Evolutionary conservation across 441 rosid species (phyloP), one percentile per base, ranked within the genome.

Genomic region (Euphorbia corollata): DNA sequence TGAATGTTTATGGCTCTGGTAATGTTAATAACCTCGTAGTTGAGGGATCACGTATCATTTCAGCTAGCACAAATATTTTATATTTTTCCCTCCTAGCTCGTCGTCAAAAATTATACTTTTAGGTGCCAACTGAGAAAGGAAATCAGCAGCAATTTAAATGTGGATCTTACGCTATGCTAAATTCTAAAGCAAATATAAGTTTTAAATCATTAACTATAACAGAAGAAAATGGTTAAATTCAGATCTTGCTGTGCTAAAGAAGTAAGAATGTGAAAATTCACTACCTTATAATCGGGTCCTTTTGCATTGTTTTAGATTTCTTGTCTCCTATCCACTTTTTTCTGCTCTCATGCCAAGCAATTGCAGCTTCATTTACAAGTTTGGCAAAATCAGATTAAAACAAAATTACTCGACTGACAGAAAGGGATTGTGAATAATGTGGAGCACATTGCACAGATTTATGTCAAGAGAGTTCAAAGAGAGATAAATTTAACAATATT

Each of bases 201-300:
- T 45, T 24, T 18, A 58, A 67, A 3, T 15, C 23, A 12, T 6
- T 30, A 19, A 41, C 54, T 32, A 0, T 22, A 27, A 48, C 8
- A 30, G 6, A 43, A 23, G 13, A 0, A 48, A 48, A 56, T 11
- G 23, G 16, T 23, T 3, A 41, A 19, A 11, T 30, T 18, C 48
- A 39, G 24, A 20, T 22, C 66, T 53, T 20, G 45, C 23, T 5
- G 16, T 22, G 41, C 15, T 13, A 55, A 68, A 58, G 61, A 59
- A 75, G 59, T 39, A 13, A 65, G 32, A 23, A 38, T 38, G 41
- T 24, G 23, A 47, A 59, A 39, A 1, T n/a, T 56, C n/a, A 24
- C 15, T 74, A 88, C 97, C 97, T 89, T 82, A 91, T 86, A 63
- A 86, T 80, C 68, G 82, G 91, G 69, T 91, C 98, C 79, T 82